Percentiles rank a stretch among this genome's conserved stretches.
Evolutionary conservation across 1,284 basidiomycete genomes (phyloP).

Genomic region (Apiotrichum sp.): DNA sequence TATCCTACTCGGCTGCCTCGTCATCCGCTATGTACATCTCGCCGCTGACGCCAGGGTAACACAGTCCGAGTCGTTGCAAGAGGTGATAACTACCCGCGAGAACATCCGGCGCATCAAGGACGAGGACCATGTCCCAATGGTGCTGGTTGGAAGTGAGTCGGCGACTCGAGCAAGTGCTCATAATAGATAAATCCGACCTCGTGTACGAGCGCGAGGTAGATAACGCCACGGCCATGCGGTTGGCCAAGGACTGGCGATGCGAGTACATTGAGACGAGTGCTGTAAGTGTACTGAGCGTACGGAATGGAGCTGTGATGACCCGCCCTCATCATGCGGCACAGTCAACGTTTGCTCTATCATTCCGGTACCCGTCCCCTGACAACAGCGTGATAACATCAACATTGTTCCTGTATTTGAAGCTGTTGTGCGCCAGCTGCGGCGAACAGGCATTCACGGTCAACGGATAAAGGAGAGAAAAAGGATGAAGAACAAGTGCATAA

Average conservation of each 20-base stretch:
- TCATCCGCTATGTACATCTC: neutral
- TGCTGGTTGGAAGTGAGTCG: constrained; percentile 39
- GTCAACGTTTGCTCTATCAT: neutral
- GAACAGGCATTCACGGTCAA: constrained; percentile 6
- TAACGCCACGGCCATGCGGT: constrained; percentile 13
- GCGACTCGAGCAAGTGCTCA: neutral
- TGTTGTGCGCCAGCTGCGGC: constrained; percentile 26
- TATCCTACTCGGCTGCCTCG: neutral
- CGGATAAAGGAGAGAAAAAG: neutral
- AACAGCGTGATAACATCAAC: constrained; percentile 19
- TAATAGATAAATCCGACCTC: constrained; percentile 35
- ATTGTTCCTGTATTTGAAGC: constrained; percentile 24
- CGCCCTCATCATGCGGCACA: no score
- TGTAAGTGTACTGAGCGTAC: constrained; percentile 16
- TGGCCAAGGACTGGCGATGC: constrained; percentile 22
- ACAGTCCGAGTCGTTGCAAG: constrained; percentile 28
- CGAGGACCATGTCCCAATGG: constrained; percentile 21
- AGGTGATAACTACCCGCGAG: constrained; percentile 22
- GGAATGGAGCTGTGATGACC: neutral
- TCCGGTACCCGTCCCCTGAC: neutral
- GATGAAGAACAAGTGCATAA: constrained; percentile 21
- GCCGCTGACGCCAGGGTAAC: constrained; percentile 16
- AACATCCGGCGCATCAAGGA: constrained; percentile 32
- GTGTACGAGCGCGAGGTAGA: constrained; percentile 28
- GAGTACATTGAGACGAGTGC: constrained; percentile 37